Base-by-base conservation (phyloP, 805 yeast species). In the Candida koratica region DNA sequence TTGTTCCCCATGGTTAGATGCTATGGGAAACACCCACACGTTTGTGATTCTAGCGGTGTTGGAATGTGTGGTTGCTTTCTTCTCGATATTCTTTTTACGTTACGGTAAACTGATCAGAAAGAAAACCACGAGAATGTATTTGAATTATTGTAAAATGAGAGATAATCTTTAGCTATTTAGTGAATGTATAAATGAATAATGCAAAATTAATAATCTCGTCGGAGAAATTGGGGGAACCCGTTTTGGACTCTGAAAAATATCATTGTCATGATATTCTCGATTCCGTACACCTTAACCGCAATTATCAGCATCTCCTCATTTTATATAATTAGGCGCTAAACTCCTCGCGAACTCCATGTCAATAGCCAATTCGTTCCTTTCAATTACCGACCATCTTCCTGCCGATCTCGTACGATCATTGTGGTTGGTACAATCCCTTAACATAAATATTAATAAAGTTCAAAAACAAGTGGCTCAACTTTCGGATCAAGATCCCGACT, bases 371-470 rank as follows among this genome's bases (percentile, higher is more conserved):
- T 53, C 70, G 17, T 67, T 61, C 44, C 58, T 67, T 20, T 56
- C 69, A 15, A 64, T 70, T 4, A 52, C 66, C 7, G 73, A 67
- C 40, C 73, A 67, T 41, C 49, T 67, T 24, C 71, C 73, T 17
- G 58, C 70, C 37, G 73, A 67, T 38, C 49, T 67, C 3, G 54
- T 66, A 27, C 60, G 73, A 32, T 61, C 69, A 6, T 46, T 66
- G 7, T 67, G 73, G 73, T 46, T 65, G 12, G 54, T 67, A 3
- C 73, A 67, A 36, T 45, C 59, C 10, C 55, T 65, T 34, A 67
- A 66, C 36, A 45, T 62, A 14, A 34, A 48, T 7, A 48, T 56
- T 3, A 53, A 49, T 16, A 52, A 55, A 24, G 45, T 42, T 26
- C 48, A 48, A 39, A 6, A 14, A n/a, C 8, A 12, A 6, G 10